Conservation (phyloP, 129 eudicot species). For the Helianthus annuus region HanXRQr2.0-SUNRISE NC_035442.2:6872917-6873416, state of each 20-base stretch:
- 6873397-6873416: background rate
- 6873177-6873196: too few relatives aligned
- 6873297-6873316: slow-evolving; percentile 43
- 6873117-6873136: background rate
- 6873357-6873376: background rate
- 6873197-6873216: too few relatives aligned
- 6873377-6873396: background rate
- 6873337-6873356: slow-evolving; percentile 10
- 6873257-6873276: slow-evolving; percentile 21
- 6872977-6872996: slow-evolving; percentile 49
- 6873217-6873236: background rate
- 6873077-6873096: slow-evolving; percentile 26
- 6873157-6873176: too few relatives aligned
- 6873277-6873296: slow-evolving; percentile 43
- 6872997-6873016: slow-evolving; percentile 34
- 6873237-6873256: background rate
- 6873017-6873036: slow-evolving; percentile 39
- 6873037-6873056: slow-evolving; percentile 43
- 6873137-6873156: background rate
- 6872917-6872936: slow-evolving; percentile 42
- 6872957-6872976: slow-evolving; percentile 44
- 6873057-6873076: slow-evolving; percentile 38
- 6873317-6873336: slow-evolving; percentile 44
- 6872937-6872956: slow-evolving; percentile 44
- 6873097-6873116: background rate